Percentiles rank a stretch among this genome's conserved stretches.
Conservation (phyloP, 768 basidiomycete genomes). For the Rhodotorula kratochvilovae region DNA sequence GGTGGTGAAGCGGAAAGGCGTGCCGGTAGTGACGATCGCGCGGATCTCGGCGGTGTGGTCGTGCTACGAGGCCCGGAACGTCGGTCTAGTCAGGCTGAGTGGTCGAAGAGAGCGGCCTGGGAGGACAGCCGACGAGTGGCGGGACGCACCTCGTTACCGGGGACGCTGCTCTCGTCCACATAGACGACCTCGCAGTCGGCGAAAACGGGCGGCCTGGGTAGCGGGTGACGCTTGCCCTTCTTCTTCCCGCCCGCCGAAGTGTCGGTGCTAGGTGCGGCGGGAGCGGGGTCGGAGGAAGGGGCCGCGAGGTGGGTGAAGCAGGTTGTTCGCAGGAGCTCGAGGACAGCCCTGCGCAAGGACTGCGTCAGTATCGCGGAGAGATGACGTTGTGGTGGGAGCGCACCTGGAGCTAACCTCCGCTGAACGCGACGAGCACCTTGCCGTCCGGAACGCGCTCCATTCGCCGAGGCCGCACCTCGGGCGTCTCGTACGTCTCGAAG, state of each 20-base stretch:
- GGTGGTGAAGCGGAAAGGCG: conserved; percentile 15
- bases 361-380: too few species aligned
- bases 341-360: conserved; percentile 17
- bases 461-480: not conserved
- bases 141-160: conserved; percentile 8
- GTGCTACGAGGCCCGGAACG: not conserved
- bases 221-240: conserved; percentile 5
- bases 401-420: not conserved
- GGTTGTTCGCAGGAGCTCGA: conserved; percentile 32
- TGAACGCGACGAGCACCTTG: not conserved
- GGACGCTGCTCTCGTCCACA: conserved; percentile 20
- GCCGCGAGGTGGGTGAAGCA: conserved; percentile 2
- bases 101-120: not conserved
- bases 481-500: not conserved
- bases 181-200: conserved; percentile 10
- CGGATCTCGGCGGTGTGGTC: conserved; percentile 15
- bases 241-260: conserved; percentile 10
- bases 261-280: not conserved
- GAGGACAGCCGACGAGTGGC: not conserved
- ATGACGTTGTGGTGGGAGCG: not conserved
- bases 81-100: not conserved
- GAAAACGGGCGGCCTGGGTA: conserved; percentile 1
- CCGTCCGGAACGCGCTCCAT: not conserved
- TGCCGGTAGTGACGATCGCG: not conserved
- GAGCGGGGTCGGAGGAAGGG: not conserved